phyloP scores from a whole-genome alignment of 2,329 filamentous ascomycete species.

The Pseudocercospora fijiensis region DNA sequence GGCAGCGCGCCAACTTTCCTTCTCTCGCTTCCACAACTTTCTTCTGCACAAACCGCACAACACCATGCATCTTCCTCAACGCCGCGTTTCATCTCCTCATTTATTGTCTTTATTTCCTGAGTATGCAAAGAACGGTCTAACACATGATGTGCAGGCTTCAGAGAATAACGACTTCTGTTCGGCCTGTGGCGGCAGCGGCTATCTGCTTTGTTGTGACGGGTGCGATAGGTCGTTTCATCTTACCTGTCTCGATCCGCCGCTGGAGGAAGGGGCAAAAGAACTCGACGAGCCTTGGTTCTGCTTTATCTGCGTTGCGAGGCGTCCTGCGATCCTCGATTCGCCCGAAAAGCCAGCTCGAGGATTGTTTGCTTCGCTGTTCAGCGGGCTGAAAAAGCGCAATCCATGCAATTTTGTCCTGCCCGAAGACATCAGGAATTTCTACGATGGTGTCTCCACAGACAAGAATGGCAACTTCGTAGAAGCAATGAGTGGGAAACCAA shows the following conservation, averaged over 20 bases:
- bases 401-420: constrained; percentile 58
- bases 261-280: constrained; percentile 51
- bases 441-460: constrained; percentile 75
- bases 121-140: constrained; percentile 38
- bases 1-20: constrained; percentile 33
- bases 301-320: constrained; percentile 62
- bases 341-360: constrained; percentile 47
- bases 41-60: constrained; percentile 25
- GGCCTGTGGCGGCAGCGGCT: constrained; percentile 78
- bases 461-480: constrained; percentile 80
- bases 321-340: constrained; percentile 31
- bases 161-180: constrained; percentile 89
- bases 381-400: constrained; percentile 42
- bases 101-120: constrained; percentile 22
- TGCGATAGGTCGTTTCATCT: constrained; percentile 91
- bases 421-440: constrained; percentile 65
- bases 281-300: constrained; percentile 77
- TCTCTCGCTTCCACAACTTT: constrained; percentile 42
- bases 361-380: constrained; percentile 64
- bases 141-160: constrained; percentile 40
- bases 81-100: constrained; percentile 28
- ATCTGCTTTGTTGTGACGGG: constrained; percentile 89
- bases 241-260: constrained; percentile 78
- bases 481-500: constrained; percentile 54
- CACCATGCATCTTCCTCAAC: constrained; percentile 35